Conservation (phyloP, 1,139 yeast genomes). For the Hansenula lynferdii region DNA sequence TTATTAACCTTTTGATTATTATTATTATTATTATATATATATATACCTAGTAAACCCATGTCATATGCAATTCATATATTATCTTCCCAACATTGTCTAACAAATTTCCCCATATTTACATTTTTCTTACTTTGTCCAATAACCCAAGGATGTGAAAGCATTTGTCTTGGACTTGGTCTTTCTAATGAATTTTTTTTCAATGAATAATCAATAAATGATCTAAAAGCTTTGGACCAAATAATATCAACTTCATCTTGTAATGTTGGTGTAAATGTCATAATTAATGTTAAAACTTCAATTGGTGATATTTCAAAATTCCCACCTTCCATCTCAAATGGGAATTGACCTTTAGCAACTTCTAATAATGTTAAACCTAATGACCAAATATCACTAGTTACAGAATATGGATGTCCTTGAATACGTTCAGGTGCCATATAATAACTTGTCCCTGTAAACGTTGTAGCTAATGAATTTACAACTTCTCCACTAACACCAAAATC, state of each 20-base stretch:
- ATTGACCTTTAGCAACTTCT: slow-evolving; percentile 87
- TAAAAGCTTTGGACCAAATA: slow-evolving; percentile 77
- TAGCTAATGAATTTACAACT: slow-evolving; percentile 89
- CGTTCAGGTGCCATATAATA: slow-evolving; percentile 99
- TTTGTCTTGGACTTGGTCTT: slow-evolving; percentile 89
- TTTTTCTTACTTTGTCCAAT: slow-evolving; percentile 62
- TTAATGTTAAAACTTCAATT: slow-evolving; percentile 77
- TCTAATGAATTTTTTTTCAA: slow-evolving; percentile 72
- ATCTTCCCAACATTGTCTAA: slow-evolving; percentile 69
- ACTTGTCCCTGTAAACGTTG: slow-evolving; percentile 95
- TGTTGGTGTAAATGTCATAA: slow-evolving; percentile 77
- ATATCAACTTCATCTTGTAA: slow-evolving; percentile 76
- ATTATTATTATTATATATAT: too few species aligned
- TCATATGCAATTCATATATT: too few species aligned
- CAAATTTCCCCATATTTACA: slow-evolving; percentile 86
- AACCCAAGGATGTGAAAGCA: slow-evolving; percentile 92
- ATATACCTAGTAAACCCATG: too few species aligned
- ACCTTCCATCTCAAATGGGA: slow-evolving; percentile 52
- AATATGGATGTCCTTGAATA: slow-evolving; percentile 90
- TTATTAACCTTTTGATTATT: too few species aligned
- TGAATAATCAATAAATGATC: slow-evolving; percentile 78
- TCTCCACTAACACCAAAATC: slow-evolving; percentile 99
- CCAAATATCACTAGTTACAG: slow-evolving; percentile 96
- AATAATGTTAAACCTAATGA: slow-evolving; percentile 85
- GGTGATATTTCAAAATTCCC: slow-evolving; percentile 47